Percentiles rank a stretch among this genome's conserved stretches.
These are phyloP conservation scores for Nicotiana attenuata DNA, from an alignment of 257 asterid genomes.

Conservation along the genomic window DNA sequence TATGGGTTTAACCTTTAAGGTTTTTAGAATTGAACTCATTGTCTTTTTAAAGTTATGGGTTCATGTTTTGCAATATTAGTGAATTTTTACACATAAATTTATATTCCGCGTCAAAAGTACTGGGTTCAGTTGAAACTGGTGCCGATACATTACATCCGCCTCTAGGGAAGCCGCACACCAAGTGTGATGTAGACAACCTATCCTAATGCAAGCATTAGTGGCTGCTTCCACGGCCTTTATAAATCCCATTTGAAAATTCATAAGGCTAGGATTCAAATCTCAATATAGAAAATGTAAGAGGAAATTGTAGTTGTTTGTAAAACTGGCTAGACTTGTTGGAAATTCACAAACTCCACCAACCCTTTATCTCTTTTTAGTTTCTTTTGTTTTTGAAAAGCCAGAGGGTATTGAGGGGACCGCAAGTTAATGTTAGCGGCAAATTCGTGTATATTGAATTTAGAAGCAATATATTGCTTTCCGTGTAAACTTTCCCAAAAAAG, in stretches of 20 bases:
- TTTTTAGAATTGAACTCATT: no score
- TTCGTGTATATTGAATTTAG: conserved; percentile 14
- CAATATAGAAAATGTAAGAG: not conserved
- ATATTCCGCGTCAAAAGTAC: no score
- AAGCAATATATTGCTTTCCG: conserved; percentile 21
- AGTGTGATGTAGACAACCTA: no score
- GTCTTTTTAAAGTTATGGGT: no score
- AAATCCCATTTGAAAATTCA: not conserved
- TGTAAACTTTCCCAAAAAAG: conserved; percentile 22
- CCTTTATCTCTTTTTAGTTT: not conserved
- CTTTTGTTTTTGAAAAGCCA: not conserved
- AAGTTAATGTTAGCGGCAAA: conserved; percentile 4
- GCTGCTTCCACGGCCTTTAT: no score
- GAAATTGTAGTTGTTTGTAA: not conserved
- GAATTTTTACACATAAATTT: no score
- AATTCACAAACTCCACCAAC: not conserved
- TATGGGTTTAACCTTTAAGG: no score
- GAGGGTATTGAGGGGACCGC: conserved; percentile 18
- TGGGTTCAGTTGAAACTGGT: no score
- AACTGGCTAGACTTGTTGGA: not conserved
- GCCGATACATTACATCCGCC: no score
- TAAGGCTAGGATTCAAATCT: not conserved
- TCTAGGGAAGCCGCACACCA: no score
- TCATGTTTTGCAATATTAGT: no score
- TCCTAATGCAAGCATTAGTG: no score